These are phyloP conservation scores for Fusarium miscanthi DNA, from an alignment of 2,329 filamentous ascomycete species.

Conservation along the genomic window DNA sequence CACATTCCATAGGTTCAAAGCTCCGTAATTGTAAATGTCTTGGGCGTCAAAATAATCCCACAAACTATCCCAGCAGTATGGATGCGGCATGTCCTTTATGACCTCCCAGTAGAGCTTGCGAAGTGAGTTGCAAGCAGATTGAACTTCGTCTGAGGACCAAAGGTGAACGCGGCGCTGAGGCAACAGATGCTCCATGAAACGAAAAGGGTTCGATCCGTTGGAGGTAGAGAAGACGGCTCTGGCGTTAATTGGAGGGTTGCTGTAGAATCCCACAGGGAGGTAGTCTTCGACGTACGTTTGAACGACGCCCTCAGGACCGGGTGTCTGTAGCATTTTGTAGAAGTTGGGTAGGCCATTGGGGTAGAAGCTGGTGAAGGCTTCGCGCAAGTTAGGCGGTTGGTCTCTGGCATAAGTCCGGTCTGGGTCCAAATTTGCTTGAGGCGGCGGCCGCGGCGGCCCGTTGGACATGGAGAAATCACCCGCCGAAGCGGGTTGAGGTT, in stretches of 20 bases:
- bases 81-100: constrained; percentile 50
- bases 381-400: constrained; percentile 41
- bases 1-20: constrained; percentile 61
- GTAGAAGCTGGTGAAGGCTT: constrained; percentile 48
- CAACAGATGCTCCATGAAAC: constrained; percentile 44
- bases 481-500: constrained; percentile 3
- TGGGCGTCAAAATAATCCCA: constrained; percentile 60
- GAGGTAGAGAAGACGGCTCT: constrained; percentile 55
- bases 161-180: constrained; percentile 48
- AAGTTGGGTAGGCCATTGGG: constrained; percentile 50
- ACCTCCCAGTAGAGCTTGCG: constrained; percentile 51
- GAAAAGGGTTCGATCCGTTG: constrained; percentile 46
- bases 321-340: constrained; percentile 50
- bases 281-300: constrained; percentile 51
- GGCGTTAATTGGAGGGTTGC: constrained; percentile 45
- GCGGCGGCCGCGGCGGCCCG: constrained; percentile 27
- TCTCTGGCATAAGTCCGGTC: constrained; percentile 39
- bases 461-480: constrained; percentile 14
- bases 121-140: constrained; percentile 53
- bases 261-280: constrained; percentile 54
- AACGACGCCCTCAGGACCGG: constrained; percentile 39
- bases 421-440: constrained; percentile 28
- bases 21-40: constrained; percentile 61
- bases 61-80: constrained; percentile 54
- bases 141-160: constrained; percentile 55